Evolutionary conservation across 2,329 filamentous ascomycete species (phyloP).

Genomic region (Fusarium cyanostomum): DNA sequence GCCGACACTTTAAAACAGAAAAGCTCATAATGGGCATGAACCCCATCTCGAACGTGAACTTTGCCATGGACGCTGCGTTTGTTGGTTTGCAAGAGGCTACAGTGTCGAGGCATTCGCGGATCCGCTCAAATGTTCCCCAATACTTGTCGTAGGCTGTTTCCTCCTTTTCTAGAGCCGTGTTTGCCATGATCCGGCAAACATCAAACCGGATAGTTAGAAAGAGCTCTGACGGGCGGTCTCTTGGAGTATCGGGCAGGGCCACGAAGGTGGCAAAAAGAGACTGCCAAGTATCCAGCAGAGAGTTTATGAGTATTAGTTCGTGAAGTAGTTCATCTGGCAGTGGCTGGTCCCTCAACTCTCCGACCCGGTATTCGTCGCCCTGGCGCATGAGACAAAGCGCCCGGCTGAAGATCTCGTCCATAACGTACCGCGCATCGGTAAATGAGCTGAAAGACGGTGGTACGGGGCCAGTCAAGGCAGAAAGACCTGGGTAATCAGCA

Average conservation of each 20-base stretch:
- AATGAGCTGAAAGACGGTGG: background rate
- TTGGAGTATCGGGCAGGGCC: background rate
- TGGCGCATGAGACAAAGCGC: conserved; percentile 1
- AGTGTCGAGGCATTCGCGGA: background rate
- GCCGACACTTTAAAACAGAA: background rate
- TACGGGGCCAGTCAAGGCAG: background rate
- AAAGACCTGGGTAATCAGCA: background rate
- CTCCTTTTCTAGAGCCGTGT: background rate
- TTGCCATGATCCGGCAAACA: background rate
- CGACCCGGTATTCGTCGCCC: background rate
- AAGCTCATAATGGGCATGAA: conserved; percentile 2
- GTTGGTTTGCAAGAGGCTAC: background rate
- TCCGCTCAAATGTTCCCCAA: background rate
- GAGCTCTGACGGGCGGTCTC: background rate
- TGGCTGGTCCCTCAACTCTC: background rate
- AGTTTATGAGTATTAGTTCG: background rate
- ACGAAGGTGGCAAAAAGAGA: background rate
- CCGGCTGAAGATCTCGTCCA: background rate
- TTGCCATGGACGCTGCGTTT: background rate
- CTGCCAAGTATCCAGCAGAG: background rate
- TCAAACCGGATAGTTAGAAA: background rate
- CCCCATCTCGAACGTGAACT: conserved; percentile 6
- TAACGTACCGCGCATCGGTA: background rate
- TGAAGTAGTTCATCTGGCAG: background rate
- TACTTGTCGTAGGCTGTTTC: background rate